Evolutionary conservation across 139 green algal species (phyloP), one percentile per base, ranked within the genome.

Genomic region (Chlorella sp.): DNA sequence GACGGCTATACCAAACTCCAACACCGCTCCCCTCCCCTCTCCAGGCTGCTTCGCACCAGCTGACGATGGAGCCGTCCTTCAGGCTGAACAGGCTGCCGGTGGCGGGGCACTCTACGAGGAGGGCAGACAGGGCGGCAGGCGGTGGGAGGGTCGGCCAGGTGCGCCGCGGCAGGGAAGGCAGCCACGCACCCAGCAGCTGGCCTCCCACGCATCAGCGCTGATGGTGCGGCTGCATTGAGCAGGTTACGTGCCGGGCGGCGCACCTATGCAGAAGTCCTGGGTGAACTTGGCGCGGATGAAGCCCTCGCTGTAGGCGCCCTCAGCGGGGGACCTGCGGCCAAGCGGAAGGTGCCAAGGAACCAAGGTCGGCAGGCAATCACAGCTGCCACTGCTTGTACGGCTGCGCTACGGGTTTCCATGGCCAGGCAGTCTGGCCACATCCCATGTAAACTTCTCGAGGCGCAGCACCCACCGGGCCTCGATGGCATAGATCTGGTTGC

Each of bases 271-370:
- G 77, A 60, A 83, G 77, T 83, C 95, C 90, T 98, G 97, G 8
- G 96, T 99, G 84, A 99, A 96, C 90, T 96, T 98, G 41, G 95
- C 94, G 41, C 91, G 90, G 69, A 97, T 94, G 86, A 99, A 99
- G 56, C 97, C 97, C 85, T 99, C 96, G 56, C 87, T 94, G 93
- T 98, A 99, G 30, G 96, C 96, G 26, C 96, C 97, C 88, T 99
- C 97, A 22, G 97, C 95, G 14, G 97, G 97, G 6, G 96, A 99
- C 36, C 90, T 90, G 82, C 76, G n/a, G 26, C 5, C n/a, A 54
- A 36, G 58, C 19, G 44, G 74, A 17, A 36, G 22, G 70, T 19
- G 70, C 22, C n/a, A n/a, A n/a, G 6, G 65, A 43, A 34, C 65
- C n/a, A 34, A 17, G 70, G 40, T 0, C 14, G 70, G 32, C 40